Percentiles rank a stretch among this genome's conserved stretches.
phyloP scores from a whole-genome alignment of 495 filamentous ascomycete species.

The Aspergillus haitiensis region DNA sequence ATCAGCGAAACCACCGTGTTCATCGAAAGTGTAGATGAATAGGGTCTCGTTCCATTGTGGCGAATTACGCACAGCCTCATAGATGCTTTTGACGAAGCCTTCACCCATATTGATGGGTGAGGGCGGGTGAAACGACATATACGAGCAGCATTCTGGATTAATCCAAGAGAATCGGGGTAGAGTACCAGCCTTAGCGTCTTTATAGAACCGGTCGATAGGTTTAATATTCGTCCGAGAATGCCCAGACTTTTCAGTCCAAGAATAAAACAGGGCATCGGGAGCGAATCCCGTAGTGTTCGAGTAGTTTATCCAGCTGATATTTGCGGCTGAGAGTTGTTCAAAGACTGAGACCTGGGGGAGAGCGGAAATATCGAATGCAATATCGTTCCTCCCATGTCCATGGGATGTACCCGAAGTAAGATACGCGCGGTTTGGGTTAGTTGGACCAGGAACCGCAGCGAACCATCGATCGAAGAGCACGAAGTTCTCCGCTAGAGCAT shows the following conservation, averaged over 20 bases:
- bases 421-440: conserved; percentile 52
- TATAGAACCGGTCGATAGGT: conserved; percentile 38
- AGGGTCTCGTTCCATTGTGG: conserved; percentile 53
- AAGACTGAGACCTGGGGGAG: conserved; percentile 51
- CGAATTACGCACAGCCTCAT: conserved; percentile 48
- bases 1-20: conserved; percentile 53
- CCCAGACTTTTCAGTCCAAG: conserved; percentile 42
- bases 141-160: conserved; percentile 54
- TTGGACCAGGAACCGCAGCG: conserved; percentile 48
- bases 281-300: conserved; percentile 43
- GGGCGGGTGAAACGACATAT: conserved; percentile 51
- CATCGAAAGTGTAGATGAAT: conserved; percentile 53
- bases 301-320: conserved; percentile 53
- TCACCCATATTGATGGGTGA: conserved; percentile 51
- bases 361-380: conserved; percentile 40
- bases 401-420: conserved; percentile 50
- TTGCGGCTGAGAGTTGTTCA: conserved; percentile 44
- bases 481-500: conserved; percentile 49
- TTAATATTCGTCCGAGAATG: conserved; percentile 34
- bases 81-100: conserved; percentile 51
- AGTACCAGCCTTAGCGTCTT: conserved; percentile 39
- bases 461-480: conserved; percentile 53
- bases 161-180: conserved; percentile 52
- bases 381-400: conserved; percentile 50
- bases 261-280: conserved; percentile 40